Evolutionary conservation across 805 yeast genomes (phyloP).

Genomic region (Saturnispora serradocipensis): DNA sequence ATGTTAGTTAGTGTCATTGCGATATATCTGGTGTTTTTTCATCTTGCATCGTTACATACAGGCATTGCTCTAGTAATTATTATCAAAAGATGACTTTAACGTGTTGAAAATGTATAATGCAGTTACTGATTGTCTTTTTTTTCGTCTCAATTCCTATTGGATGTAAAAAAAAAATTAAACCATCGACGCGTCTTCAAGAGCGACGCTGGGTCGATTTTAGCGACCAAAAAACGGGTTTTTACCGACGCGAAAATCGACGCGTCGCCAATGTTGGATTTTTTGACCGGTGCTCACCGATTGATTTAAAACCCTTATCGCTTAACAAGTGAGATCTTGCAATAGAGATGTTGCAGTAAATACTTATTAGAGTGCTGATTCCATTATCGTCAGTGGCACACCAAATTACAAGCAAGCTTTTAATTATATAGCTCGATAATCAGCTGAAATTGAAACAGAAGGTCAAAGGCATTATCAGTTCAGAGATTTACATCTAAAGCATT

Average conservation of each 20-base stretch:
- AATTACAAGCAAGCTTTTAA: no score
- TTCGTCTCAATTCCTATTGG: conserved; percentile 3
- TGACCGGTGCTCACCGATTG: not conserved
- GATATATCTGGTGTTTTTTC: not conserved
- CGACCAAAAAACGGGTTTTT: not conserved
- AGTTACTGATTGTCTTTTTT: not conserved
- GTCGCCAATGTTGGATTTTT: not conserved
- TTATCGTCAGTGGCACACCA: no score
- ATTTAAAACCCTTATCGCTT: not conserved
- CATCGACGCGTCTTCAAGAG: not conserved
- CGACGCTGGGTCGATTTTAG: not conserved
- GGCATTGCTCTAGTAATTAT: conserved; percentile 8
- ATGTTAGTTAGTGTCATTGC: conserved; percentile 8
- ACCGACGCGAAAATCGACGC: not conserved
- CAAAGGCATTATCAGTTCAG: no score
- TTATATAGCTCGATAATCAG: no score
- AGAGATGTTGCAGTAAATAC: not conserved
- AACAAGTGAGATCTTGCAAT: not conserved
- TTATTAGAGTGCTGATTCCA: no score
- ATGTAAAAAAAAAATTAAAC: not conserved
- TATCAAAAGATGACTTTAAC: not conserved
- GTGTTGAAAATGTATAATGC: not conserved
- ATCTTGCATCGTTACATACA: conserved; percentile 6
- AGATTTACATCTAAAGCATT: not conserved
- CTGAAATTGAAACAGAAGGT: no score